Percentiles rank a stretch among this genome's conserved stretches.
Conservation (phyloP, 805 yeast species). For the Metschnikowia lochheadii region DNA sequence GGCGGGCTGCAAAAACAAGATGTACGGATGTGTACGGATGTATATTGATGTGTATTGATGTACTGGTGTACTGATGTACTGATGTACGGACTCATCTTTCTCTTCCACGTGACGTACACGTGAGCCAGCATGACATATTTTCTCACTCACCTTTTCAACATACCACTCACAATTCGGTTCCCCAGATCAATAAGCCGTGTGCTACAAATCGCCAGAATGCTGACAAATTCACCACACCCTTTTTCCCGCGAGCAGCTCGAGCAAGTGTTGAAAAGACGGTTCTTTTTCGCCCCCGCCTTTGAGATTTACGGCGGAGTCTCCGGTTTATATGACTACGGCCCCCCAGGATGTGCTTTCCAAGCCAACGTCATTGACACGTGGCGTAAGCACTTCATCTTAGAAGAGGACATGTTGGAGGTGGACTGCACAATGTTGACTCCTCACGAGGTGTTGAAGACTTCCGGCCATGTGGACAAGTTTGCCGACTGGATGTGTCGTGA, state of each 20-base stretch:
- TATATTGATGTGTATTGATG: no score
- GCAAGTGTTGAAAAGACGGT: conserved; percentile 87
- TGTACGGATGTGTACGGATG: background rate
- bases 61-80: background rate
- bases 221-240: conserved; percentile 31
- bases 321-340: conserved; percentile 97
- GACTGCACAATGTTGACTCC: conserved; percentile 98
- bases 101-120: conserved; percentile 1
- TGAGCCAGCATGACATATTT: conserved; percentile 2
- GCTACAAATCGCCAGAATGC: conserved; percentile 21
- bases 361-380: conserved; percentile 91
- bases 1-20: background rate
- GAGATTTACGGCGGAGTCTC: conserved; percentile 98
- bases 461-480: conserved; percentile 98
- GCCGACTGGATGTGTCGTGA: conserved; percentile 99
- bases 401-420: conserved; percentile 98
- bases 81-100: no score
- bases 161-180: conserved; percentile 5
- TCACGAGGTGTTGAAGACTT: conserved; percentile 93
- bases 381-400: conserved; percentile 96
- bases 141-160: background rate
- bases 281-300: conserved; percentile 96
- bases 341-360: conserved; percentile 98
- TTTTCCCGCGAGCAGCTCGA: conserved; percentile 88
- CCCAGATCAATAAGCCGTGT: conserved; percentile 5